phyloP scores from a whole-genome alignment of 495 filamentous ascomycete species.

The Trichoderma virens region DNA sequence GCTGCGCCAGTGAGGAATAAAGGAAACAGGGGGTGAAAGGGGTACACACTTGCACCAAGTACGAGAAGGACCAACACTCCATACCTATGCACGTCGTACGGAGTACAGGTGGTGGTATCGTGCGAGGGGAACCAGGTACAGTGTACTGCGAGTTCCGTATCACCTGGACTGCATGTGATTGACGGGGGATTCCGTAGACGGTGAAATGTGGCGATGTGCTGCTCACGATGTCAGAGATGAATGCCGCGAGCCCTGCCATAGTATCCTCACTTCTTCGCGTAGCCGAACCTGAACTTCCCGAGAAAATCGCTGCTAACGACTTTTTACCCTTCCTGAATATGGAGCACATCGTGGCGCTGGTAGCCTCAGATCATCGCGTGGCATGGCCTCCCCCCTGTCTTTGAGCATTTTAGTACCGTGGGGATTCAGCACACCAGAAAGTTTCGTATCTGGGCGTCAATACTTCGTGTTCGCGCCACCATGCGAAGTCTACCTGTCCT shows the following conservation, averaged over 20 bases:
- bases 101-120: too few species aligned
- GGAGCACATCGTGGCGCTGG: constrained; percentile 4
- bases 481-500: not conserved
- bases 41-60: not conserved
- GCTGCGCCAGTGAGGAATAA: not conserved
- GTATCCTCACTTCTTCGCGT: not conserved
- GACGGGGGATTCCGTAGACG: not conserved
- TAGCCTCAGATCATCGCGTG: constrained; percentile 7
- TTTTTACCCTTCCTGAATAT: not conserved
- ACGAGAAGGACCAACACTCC: not conserved
- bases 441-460: not conserved
- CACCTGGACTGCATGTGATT: not conserved
- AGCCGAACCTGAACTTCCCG: not conserved
- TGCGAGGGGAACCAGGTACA: too few species aligned
- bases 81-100: too few species aligned
- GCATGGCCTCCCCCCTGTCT: not conserved
- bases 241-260: not conserved
- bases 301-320: not conserved
- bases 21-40: not conserved
- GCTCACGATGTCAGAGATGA: too few species aligned
- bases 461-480: not conserved
- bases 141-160: not conserved
- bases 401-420: not conserved
- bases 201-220: not conserved
- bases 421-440: not conserved